These are phyloP conservation scores for Lachnellula arida DNA, from an alignment of 2,329 filamentous ascomycete species.

Conservation along the genomic window DNA sequence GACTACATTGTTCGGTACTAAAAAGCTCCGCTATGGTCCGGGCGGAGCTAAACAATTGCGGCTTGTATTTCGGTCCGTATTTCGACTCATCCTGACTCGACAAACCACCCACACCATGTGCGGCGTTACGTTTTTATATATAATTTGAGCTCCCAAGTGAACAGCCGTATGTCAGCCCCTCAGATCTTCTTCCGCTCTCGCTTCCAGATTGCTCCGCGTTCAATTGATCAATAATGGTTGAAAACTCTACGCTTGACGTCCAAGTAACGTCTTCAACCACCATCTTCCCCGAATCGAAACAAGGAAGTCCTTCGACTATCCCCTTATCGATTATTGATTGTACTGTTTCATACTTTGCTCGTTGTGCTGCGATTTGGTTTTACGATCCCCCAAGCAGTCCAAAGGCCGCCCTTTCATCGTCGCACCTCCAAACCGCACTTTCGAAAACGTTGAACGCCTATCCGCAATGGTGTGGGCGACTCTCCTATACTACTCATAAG, in stretches of 20 bases:
- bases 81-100: neutral
- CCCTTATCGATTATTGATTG: conserved; percentile 41
- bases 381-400: conserved; percentile 31
- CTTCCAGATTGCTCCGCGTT: neutral
- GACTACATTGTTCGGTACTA: too few species aligned
- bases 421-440: conserved; percentile 29
- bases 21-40: too few species aligned
- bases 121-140: neutral
- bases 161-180: neutral
- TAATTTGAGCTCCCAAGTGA: neutral
- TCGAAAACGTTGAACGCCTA: conserved; percentile 35
- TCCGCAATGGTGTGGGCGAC: conserved; percentile 40
- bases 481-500: conserved; percentile 33
- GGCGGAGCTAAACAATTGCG: neutral
- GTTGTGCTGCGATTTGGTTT: conserved; percentile 42
- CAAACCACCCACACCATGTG: neutral
- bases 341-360: conserved; percentile 37
- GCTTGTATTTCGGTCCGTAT: neutral
- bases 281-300: conserved; percentile 16
- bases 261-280: conserved; percentile 15
- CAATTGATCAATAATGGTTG: neutral
- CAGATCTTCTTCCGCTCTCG: neutral
- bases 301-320: conserved; percentile 9
- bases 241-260: conserved; percentile 13
- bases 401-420: conserved; percentile 3